phyloP scores from a whole-genome alignment of 2,329 filamentous ascomycete species.

The Cytospora chrysosperma region DNA sequence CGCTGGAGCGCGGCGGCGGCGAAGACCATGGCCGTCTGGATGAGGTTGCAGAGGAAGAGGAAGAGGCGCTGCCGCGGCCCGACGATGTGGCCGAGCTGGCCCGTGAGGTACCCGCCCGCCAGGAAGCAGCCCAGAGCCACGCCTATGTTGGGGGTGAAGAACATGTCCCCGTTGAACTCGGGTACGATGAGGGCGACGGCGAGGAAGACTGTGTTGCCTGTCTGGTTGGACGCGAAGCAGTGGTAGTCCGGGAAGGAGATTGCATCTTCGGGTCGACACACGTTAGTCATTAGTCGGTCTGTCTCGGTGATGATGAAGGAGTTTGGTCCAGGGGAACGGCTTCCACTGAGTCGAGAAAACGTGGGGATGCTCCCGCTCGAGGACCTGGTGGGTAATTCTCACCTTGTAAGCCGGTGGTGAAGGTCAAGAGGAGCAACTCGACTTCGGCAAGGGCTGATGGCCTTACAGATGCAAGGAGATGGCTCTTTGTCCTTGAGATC shows the following conservation, averaged over 20 bases:
- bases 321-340: background rate
- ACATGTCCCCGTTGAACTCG: slow-evolving; percentile 46
- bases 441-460: slow-evolving; percentile 44
- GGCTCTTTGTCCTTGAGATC: slow-evolving; percentile 27
- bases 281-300: background rate
- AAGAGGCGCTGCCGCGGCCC: slow-evolving; percentile 52
- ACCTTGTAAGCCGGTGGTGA: slow-evolving; percentile 53
- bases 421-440: slow-evolving; percentile 47
- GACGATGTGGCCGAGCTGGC: slow-evolving; percentile 55
- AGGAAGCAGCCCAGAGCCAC: slow-evolving; percentile 57
- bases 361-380: no score
- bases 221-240: slow-evolving; percentile 65
- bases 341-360: no score
- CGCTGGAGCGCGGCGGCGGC: slow-evolving; percentile 50
- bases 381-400: slow-evolving; percentile 7
- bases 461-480: slow-evolving; percentile 36
- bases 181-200: slow-evolving; percentile 51
- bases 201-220: slow-evolving; percentile 63
- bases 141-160: slow-evolving; percentile 54
- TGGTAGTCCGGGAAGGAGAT: slow-evolving; percentile 60
- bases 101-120: slow-evolving; percentile 52
- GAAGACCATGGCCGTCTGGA: slow-evolving; percentile 57
- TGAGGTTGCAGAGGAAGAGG: slow-evolving; percentile 52
- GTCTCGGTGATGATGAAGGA: background rate
- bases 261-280: slow-evolving; percentile 43